Percentiles rank a stretch among this genome's conserved stretches.
These are phyloP conservation scores for Annulohypoxylon bovei DNA, from an alignment of 495 filamentous ascomycete species.

Conservation along the genomic window DNA sequence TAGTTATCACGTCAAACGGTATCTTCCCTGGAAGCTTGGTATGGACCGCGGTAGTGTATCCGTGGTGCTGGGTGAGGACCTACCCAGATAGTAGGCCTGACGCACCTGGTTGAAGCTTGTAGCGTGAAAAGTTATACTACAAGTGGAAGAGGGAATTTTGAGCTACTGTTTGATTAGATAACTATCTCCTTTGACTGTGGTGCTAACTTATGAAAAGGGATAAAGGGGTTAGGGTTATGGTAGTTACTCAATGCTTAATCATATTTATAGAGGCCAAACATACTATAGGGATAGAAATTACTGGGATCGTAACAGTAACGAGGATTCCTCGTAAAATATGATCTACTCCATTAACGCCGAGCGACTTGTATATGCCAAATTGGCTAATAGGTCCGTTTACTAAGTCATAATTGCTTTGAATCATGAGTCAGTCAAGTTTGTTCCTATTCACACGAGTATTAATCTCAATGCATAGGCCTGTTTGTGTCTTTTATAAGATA, in stretches of 20 bases:
- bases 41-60: constrained; percentile 10
- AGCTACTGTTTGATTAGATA: neutral
- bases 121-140: neutral
- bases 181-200: neutral
- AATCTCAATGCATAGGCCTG: neutral
- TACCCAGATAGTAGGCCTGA: neutral
- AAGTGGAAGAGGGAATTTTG: too few relatives aligned
- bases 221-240: too few relatives aligned
- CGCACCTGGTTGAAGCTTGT: too few relatives aligned
- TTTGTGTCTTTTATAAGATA: neutral
- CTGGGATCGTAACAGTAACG: neutral
- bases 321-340: neutral
- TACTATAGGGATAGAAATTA: neutral
- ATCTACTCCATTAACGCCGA: neutral
- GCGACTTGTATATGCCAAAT: neutral
- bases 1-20: constrained; percentile 23
- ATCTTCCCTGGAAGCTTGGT: constrained; percentile 17
- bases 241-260: too few relatives aligned
- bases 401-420: neutral
- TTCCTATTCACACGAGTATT: neutral
- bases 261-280: too few relatives aligned
- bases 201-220: neutral
- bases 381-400: neutral
- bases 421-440: neutral
- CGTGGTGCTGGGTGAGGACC: constrained; percentile 9